Evolutionary conservation across 2,329 filamentous ascomycete genomes (phyloP), one percentile per base, ranked within the genome.

Genomic region (Aquanectria penicillioides): DNA sequence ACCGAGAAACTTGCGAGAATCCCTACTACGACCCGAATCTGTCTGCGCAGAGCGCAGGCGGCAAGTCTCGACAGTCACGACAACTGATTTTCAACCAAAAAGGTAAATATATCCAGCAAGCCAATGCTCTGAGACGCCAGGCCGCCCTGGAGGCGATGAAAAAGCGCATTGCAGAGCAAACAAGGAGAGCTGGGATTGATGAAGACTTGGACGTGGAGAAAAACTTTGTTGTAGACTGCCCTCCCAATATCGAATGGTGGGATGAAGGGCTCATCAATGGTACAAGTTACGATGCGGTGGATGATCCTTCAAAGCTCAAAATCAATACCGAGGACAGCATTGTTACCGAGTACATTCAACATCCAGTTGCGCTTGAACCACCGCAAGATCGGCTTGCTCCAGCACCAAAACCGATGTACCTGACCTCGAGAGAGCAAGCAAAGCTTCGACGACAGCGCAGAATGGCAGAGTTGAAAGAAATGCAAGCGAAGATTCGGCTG

Each of bases 61-160:
- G 73, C 26, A 91, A 89, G 68, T 81, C 84, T 31, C 85, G 93
- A 47, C 84, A 91, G 63, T 86, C 92, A 10, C 88, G 92, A 59
- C 88, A 92, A 64, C 83, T 99, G 15, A 80, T 93, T 11, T 98
- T 99, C 81, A 97, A 97, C 69, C 89, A 94, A 68, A 96, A 97
- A 75, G 95, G 95, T 50, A 98, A 98, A 83, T 98, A 97, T 72
- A 97, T 98, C 59, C 90, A 93, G 64, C 94, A 98, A 77, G 95
- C 92, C 7, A 94, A 92, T 74, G 94, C 94, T 55, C 80, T 97
- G 49, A 89, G 95, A 62, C 87, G 93, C 59, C 94, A 97, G 77
- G 93, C 90, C 36, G 90, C 91, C 47, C 82, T 99, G 23, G 96
- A 99, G 80, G 90, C 90, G 62, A 94, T 99, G 88, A 98, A 98